Percentiles rank a stretch among this genome's conserved stretches.
These are phyloP conservation scores for Pseudocercospora pini-densiflorae DNA, from an alignment of 2,329 filamentous ascomycete species.

Conservation along the genomic window DNA sequence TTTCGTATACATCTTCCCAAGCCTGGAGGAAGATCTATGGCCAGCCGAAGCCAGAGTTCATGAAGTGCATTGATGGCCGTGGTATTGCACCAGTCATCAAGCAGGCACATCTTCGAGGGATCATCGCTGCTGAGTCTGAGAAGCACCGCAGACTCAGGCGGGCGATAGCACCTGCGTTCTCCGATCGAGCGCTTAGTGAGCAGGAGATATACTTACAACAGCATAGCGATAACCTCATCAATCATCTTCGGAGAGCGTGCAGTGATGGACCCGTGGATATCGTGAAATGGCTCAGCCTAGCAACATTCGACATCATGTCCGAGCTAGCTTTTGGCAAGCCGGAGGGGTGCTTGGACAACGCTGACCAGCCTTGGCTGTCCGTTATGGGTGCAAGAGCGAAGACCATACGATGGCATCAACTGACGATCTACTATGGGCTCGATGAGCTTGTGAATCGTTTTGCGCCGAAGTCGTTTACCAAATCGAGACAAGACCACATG, in stretches of 20 bases:
- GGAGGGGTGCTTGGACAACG: constrained; percentile 14
- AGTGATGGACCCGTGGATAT: constrained; percentile 21
- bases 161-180: constrained; percentile 43
- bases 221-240: constrained; percentile 46
- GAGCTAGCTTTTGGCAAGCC: constrained; percentile 13
- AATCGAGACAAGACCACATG: constrained; percentile 12
- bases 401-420: constrained; percentile 13
- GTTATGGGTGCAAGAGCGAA: constrained; percentile 15
- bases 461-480: constrained; percentile 8
- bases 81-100: constrained; percentile 15
- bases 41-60: constrained; percentile 10
- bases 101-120: constrained; percentile 10
- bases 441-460: constrained; percentile 4
- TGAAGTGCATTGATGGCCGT: constrained; percentile 14
- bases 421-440: constrained; percentile 13
- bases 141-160: constrained; percentile 36
- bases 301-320: constrained; percentile 17
- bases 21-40: constrained; percentile 55
- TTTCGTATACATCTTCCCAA: constrained; percentile 43
- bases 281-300: constrained; percentile 2
- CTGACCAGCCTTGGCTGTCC: constrained; percentile 11
- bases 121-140: constrained; percentile 17
- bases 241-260: constrained; percentile 38
- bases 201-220: constrained; percentile 44
- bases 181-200: constrained; percentile 42